These are phyloP conservation scores for Kipferlia bialata DNA, from an alignment of 78 protist genomes.

Conservation along the genomic window DNA sequence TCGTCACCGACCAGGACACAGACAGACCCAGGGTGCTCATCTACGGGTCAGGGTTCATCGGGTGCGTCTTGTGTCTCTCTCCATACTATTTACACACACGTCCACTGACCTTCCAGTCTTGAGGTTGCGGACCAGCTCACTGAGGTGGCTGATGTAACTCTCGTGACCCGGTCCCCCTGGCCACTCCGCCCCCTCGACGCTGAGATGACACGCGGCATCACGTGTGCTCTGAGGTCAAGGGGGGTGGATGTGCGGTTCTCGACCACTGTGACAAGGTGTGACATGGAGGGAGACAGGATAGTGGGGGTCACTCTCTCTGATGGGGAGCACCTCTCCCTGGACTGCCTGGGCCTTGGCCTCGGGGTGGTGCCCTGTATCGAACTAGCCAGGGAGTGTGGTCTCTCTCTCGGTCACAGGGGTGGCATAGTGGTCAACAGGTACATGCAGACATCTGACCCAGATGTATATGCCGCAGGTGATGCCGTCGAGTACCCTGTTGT, in stretches of 20 bases:
- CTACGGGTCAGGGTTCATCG: too few relatives aligned
- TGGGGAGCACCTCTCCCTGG: background rate
- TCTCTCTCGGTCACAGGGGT: background rate
- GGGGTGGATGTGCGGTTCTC: background rate
- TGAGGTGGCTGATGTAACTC: too few relatives aligned
- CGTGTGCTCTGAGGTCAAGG: background rate
- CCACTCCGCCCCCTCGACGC: background rate
- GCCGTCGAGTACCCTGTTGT: slow-evolving; percentile 7
- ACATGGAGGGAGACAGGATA: background rate
- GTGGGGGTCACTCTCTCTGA: background rate
- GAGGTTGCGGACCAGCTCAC: background rate
- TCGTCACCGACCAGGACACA: too few relatives aligned
- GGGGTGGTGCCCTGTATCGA: background rate
- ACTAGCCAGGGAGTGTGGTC: background rate
- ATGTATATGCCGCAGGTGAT: slow-evolving; percentile 38
- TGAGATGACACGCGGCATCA: background rate
- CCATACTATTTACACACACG: too few relatives aligned
- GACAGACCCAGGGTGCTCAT: too few relatives aligned
- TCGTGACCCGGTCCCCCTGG: background rate
- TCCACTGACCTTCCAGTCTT: background rate
- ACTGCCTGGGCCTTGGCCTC: background rate
- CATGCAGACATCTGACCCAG: slow-evolving; percentile 26
- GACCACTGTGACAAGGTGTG: background rate
- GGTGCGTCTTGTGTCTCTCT: too few relatives aligned
- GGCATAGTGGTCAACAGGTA: slow-evolving; percentile 9